A percentile compares a stretch with the other conserved stretches of the same genome.
phyloP scores from a whole-genome alignment of 1,284 basidiomycete species.

The Rhodotorula sp. region DNA sequence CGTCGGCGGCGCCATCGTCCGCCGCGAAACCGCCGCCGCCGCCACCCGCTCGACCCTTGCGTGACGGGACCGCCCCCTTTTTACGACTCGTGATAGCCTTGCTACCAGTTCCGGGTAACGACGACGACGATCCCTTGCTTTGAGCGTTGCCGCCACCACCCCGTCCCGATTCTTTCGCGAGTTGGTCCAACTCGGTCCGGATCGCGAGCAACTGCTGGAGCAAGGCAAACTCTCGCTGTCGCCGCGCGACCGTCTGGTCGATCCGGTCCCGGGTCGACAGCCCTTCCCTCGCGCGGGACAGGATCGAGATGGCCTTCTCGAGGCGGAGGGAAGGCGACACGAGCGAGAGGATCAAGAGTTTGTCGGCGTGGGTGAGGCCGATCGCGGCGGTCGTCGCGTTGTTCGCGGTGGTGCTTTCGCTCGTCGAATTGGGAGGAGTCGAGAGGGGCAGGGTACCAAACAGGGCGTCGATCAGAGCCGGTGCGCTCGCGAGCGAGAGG shows the following conservation, averaged over 20 bases:
- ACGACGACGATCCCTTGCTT: too few relatives aligned
- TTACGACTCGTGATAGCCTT: not conserved
- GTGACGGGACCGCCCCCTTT: not conserved
- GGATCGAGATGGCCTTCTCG: constrained; percentile 18
- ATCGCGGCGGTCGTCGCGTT: not conserved
- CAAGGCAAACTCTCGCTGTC: constrained; percentile 36
- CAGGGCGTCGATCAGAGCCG: constrained; percentile 31
- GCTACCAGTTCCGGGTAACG: not conserved
- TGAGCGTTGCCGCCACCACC: not conserved
- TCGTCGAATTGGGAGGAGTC: not conserved
- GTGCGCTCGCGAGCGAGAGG: constrained; percentile 14
- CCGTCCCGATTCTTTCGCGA: constrained; percentile 22
- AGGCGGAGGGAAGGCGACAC: constrained; percentile 19
- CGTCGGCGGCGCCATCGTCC: not conserved
- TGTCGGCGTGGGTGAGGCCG: constrained; percentile 30
- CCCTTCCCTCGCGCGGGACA: constrained; percentile 16
- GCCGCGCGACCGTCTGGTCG: constrained; percentile 22
- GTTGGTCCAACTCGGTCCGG: constrained; percentile 41
- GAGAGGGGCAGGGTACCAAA: constrained; percentile 25
- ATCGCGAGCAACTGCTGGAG: constrained; percentile 40
- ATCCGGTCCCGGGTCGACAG: constrained; percentile 28
- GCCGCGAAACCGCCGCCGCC: not conserved
- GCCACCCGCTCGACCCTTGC: not conserved
- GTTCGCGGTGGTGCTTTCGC: not conserved
- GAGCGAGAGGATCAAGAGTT: constrained; percentile 27